Base-by-base conservation (phyloP, 345 rosid genomes). In the Populus ilicifolia region DNA sequence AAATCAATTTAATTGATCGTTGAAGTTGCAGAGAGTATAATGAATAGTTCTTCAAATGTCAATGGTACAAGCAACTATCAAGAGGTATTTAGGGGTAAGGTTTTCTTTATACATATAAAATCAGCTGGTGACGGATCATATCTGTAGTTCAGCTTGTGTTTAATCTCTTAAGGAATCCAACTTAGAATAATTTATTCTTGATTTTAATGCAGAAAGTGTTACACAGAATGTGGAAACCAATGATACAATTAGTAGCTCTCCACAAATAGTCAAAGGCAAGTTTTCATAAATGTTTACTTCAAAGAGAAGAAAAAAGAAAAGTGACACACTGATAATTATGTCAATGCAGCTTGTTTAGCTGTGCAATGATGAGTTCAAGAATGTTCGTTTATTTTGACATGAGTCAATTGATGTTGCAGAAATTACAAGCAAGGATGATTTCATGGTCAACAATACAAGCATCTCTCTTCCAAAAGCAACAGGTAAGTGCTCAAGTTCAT, bases 391-490 rank as follows among this genome's bases (percentile, higher is more conserved):
- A 59, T 59, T 59, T 4, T 59, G 25, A 10, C 63, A 2, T 59
- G 29, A 59, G 0, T 59, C 11, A 0, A 30, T 54, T 56, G 20
- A 27, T n/a, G 33, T 74, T 74, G 52, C 67, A 74, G 78, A 74
- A 66, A 13, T 43, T 46, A 3, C 13, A 30, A 23, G 1, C 27
- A 46, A 72, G 66, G 39, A 74, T 66, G 17, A 9, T 18, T 18
- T 3, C 4, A 11, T 5, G 48, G 65, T 23, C 75, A 83, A 78
- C 67, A 79, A 79, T 56, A 80, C 80, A 46, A 79, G 78, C 84
- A 43, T 69, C 73, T 73, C 84, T 23, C 77, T 59, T 65, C 44
- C 46, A 30, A 3, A 12, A 20, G 30, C 36, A 59, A 30, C n/a
- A 12, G 61, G 80, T 64, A 17, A 46, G 80, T 46, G 11, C 30